Evolutionary conservation across 2,329 filamentous ascomycete genomes (phyloP).

Genomic region (Blastomyces parvus): DNA sequence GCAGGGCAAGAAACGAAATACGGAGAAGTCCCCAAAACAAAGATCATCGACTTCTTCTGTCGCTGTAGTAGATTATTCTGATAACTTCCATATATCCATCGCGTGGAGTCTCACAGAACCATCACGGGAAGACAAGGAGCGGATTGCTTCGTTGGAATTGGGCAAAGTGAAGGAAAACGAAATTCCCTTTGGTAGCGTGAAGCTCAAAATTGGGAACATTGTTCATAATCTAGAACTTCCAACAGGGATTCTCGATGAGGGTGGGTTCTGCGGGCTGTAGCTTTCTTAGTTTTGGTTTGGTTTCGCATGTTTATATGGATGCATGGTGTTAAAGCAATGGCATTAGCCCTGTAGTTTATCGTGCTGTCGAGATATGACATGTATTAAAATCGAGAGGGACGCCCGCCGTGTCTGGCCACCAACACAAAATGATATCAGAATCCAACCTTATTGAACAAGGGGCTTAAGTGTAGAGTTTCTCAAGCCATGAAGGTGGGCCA

Average conservation of each 20-base stretch:
- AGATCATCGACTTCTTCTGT: neutral
- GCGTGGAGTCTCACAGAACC: slow-evolving; percentile 65
- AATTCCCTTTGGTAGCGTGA: slow-evolving; percentile 53
- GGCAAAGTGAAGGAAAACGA: slow-evolving; percentile 33
- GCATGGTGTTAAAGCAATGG: neutral
- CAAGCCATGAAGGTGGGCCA: too few relatives aligned
- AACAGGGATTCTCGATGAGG: slow-evolving; percentile 11
- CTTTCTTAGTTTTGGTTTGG: too few relatives aligned
- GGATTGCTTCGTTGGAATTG: slow-evolving; percentile 20
- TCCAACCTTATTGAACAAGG: too few relatives aligned
- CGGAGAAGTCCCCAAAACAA: slow-evolving; percentile 4
- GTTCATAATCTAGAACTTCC: slow-evolving; percentile 37
- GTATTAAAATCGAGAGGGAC: neutral
- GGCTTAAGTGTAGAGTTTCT: too few relatives aligned
- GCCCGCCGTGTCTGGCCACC: too few relatives aligned
- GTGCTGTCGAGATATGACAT: neutral
- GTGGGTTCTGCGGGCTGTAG: slow-evolving; percentile 15
- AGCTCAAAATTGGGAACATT: slow-evolving; percentile 65
- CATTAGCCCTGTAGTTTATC: too few relatives aligned
- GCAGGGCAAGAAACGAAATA: slow-evolving; percentile 10
- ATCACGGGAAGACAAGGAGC: slow-evolving; percentile 33
- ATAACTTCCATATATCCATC: slow-evolving; percentile 77
- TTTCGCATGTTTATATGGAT: neutral
- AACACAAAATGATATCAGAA: too few relatives aligned
- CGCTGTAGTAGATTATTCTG: slow-evolving; percentile 33